Evolutionary conservation across 345 rosid species (phyloP), one percentile per base, ranked within the genome.

Genomic region (Anacardium occidentale): DNA sequence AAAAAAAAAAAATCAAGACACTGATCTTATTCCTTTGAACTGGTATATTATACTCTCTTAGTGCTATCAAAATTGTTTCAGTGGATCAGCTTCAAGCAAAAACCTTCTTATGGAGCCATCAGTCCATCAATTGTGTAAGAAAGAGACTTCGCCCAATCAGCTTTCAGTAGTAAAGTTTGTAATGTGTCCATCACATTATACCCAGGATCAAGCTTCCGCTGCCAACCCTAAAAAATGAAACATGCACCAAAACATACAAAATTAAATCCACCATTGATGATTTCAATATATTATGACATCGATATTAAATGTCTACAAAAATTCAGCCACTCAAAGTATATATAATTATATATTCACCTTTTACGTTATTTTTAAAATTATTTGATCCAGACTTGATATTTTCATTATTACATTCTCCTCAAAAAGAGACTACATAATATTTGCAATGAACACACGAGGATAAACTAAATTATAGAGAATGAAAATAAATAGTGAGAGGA

Each of bases 111-210:
- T 0, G 97, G 98, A 61, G 98, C 98, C 99, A 95, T 95, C 68
- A 95, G 80, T 72, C 99, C 98, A 17, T 91, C 97, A n/a, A 95
- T 84, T 9, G 99, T 95, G 87, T 93, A 88, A 21, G 97, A 89
- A 75, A 93, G 97, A 62, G 96, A 85, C 70, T 91, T 90, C 5
- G 91, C 90, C 99, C 99, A 93, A 81, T 96, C 99, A 6, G 87
- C 90, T 82, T 83, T 88, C 15, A 91, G 90, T 54, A 96, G 81
- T 78, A 96, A 80, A 7, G 86, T 80, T 76, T 91, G 97, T 62
- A 96, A 80, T 1, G 96, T 92, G 7, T 79, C 81, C 98, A 96
- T 93, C 66, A 96, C 91, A 66, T 96, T 86, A 72, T 91, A 96
- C 61, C 78, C 83, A 6, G 97, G 99, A 84, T 93, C 97, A 1